A percentile compares a stretch with the other conserved stretches of the same genome.
phyloP scores from a whole-genome alignment of 495 filamentous ascomycete genomes.

The Bacidia rubella region DNA sequence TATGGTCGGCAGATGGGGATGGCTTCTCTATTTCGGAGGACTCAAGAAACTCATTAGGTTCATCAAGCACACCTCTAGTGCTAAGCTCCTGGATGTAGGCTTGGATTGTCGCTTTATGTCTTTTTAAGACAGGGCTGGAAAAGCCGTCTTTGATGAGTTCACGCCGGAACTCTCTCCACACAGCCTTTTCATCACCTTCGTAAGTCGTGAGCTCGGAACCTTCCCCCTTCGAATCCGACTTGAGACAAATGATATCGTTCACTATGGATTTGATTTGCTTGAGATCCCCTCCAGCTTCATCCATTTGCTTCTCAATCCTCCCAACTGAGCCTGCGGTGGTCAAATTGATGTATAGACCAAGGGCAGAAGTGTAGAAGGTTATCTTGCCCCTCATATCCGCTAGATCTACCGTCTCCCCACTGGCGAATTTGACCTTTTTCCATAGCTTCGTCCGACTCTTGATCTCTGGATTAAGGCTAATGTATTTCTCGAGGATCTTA shows the following conservation, averaged over 20 bases:
- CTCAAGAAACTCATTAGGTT: too few species aligned
- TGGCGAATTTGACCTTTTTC: slow-evolving; percentile 10
- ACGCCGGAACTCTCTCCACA: slow-evolving; percentile 40
- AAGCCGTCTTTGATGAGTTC: slow-evolving; percentile 41
- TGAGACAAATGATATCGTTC: slow-evolving; percentile 30
- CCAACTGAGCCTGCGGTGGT: slow-evolving; percentile 7
- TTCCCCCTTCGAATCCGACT: slow-evolving; percentile 8
- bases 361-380: slow-evolving; percentile 4
- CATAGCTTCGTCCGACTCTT: slow-evolving; percentile 7
- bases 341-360: slow-evolving; percentile 12
- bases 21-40: too few species aligned
- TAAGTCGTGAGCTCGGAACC: slow-evolving; percentile 25
- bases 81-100: slow-evolving; percentile 14
- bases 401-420: slow-evolving; percentile 4
- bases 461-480: slow-evolving; percentile 3
- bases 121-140: slow-evolving; percentile 32
- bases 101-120: slow-evolving; percentile 29
- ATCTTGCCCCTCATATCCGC: slow-evolving; percentile 6
- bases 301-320: slow-evolving; percentile 14
- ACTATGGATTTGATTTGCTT: slow-evolving; percentile 8
- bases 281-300: slow-evolving; percentile 9
- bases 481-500: slow-evolving; percentile 10
- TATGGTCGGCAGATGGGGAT: too few species aligned
- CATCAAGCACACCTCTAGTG: slow-evolving; percentile 12
- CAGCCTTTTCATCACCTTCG: slow-evolving; percentile 30